These are phyloP conservation scores for Fusarium sp. DNA, from an alignment of 2,329 filamentous ascomycete genomes.

Conservation along the genomic window DNA sequence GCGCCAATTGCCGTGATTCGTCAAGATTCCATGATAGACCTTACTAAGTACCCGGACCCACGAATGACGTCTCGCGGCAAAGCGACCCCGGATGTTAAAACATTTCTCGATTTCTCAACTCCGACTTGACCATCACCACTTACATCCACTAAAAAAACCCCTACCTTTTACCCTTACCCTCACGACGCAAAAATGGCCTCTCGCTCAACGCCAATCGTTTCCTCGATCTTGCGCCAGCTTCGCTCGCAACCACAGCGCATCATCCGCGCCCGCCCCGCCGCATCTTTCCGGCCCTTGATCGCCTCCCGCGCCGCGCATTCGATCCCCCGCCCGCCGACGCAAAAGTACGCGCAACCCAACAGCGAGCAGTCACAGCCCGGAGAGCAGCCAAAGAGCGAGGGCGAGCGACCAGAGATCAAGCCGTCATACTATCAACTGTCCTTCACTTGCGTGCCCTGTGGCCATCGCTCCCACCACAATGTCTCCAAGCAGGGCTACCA, in stretches of 20 bases:
- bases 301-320: constrained; percentile 49
- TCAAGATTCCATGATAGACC: constrained; percentile 21
- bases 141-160: not conserved
- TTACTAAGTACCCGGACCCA: constrained; percentile 20
- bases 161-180: not conserved
- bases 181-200: constrained; percentile 46
- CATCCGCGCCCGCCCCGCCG: constrained; percentile 15
- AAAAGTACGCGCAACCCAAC: constrained; percentile 25
- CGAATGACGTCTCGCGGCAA: constrained; percentile 39
- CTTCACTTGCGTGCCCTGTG: constrained; percentile 93
- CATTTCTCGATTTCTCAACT: constrained; percentile 37
- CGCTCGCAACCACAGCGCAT: constrained; percentile 29
- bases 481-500: constrained; percentile 97
- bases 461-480: constrained; percentile 81
- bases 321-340: constrained; percentile 51
- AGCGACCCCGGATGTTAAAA: constrained; percentile 26
- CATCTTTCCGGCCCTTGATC: constrained; percentile 27
- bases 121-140: constrained; percentile 9
- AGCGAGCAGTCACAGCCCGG: constrained; percentile 14
- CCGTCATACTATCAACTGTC: constrained; percentile 85
- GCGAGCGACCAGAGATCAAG: constrained; percentile 47
- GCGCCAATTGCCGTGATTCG: constrained; percentile 30
- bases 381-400: constrained; percentile 45
- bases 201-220: constrained; percentile 35
- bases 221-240: constrained; percentile 34